phyloP scores from a whole-genome alignment of 2,329 filamentous ascomycete species.

The Pseudogymnoascus sp. region DNA sequence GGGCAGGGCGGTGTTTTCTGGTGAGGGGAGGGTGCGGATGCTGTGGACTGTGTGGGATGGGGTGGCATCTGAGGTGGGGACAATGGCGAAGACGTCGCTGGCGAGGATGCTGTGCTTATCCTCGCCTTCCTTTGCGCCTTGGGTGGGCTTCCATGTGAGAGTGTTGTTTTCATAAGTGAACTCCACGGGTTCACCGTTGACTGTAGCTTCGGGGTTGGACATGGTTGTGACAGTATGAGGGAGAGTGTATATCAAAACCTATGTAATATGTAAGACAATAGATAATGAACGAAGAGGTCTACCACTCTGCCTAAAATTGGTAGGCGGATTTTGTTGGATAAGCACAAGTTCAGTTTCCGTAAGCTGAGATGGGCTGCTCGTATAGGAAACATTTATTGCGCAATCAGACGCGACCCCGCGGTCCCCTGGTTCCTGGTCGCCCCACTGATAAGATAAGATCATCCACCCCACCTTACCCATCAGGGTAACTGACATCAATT shows the following conservation, averaged over 20 bases:
- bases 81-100: neutral
- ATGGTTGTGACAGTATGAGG: neutral
- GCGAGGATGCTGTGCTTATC: neutral
- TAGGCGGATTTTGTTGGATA: neutral
- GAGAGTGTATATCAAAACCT: too few species aligned
- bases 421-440: neutral
- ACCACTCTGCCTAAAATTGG: neutral
- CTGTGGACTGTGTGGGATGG: neutral
- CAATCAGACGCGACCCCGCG: neutral
- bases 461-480: neutral
- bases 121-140: constrained; percentile 13
- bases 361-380: neutral
- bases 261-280: too few species aligned
- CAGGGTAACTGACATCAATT: neutral
- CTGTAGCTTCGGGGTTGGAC: neutral
- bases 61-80: neutral
- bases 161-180: neutral
- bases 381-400: neutral
- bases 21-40: neutral
- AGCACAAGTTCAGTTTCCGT: neutral
- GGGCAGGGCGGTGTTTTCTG: neutral
- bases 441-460: neutral
- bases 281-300: neutral
- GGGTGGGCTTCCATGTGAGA: neutral
- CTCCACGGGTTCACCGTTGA: neutral